Conservation (phyloP, 768 basidiomycete species). For the Cyclocybe aegerita region DNA sequence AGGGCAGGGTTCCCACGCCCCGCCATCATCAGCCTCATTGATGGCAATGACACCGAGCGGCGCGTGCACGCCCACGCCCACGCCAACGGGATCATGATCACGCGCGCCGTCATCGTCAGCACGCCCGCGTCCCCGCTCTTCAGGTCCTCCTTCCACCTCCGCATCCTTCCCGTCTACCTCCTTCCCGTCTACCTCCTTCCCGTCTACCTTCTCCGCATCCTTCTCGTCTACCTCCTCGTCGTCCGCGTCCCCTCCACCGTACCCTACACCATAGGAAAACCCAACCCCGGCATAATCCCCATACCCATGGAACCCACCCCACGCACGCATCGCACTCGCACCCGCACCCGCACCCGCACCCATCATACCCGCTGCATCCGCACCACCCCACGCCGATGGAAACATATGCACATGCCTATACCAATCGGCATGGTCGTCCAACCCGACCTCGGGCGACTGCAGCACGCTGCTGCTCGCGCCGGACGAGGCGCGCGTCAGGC, state of each 20-base stretch:
- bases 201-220: not conserved
- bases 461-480: too few relatives aligned
- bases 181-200: not conserved
- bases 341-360: too few relatives aligned
- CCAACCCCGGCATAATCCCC: not conserved
- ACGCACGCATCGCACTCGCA: too few relatives aligned
- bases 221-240: not conserved
- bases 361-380: too few relatives aligned
- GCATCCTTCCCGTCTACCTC: not conserved
- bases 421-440: too few relatives aligned
- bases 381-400: too few relatives aligned
- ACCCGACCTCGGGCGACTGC: too few relatives aligned
- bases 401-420: too few relatives aligned
- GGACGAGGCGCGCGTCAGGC: too few relatives aligned
- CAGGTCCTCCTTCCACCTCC: not conserved
- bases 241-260: not conserved
- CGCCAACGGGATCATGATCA: not conserved
- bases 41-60: too few relatives aligned
- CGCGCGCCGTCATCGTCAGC: not conserved
- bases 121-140: not conserved
- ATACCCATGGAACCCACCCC: not conserved
- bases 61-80: constrained; percentile 1
- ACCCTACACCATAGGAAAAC: not conserved
- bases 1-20: not conserved
- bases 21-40: not conserved